Evolutionary conservation across 2,329 filamentous ascomycete genomes (phyloP).

Genomic region (Neonectria punicea): DNA sequence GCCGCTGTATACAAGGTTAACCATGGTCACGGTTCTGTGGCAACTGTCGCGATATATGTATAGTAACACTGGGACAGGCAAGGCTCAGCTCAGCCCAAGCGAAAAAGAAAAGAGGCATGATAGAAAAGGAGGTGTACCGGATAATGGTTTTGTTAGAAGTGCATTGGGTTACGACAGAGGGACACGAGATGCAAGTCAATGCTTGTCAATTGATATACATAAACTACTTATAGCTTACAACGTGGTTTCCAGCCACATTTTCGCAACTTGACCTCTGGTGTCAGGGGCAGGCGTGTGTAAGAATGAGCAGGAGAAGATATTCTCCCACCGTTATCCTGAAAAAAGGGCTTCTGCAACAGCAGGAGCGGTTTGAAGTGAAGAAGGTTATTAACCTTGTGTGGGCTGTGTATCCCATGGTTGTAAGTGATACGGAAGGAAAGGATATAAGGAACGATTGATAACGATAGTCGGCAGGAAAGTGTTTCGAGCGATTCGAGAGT

Average conservation of each 20-base stretch:
- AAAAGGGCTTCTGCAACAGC: conserved; percentile 18
- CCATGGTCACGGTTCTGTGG: conserved; percentile 15
- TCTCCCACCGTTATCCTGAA: conserved; percentile 38
- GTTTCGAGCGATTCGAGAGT: background rate
- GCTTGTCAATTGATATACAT: conserved; percentile 24
- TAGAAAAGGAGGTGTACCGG: conserved; percentile 21
- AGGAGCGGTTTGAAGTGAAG: conserved; percentile 26
- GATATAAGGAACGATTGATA: background rate
- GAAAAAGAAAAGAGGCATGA: conserved; percentile 13
- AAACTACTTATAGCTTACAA: conserved; percentile 27
- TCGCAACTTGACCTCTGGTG: conserved; percentile 22
- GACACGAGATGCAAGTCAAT: conserved; percentile 7
- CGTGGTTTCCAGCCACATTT: conserved; percentile 29
- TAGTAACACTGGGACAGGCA: conserved; percentile 14
- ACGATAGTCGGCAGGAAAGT: background rate
- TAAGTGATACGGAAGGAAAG: background rate
- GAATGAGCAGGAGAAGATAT: conserved; percentile 33
- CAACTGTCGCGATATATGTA: conserved; percentile 21
- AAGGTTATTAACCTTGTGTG: conserved; percentile 15
- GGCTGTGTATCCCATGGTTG: conserved; percentile 1
- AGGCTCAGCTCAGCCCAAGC: conserved; percentile 3
- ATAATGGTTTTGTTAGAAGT: conserved; percentile 21
- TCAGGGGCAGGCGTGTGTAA: conserved; percentile 26
- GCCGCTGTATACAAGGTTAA: conserved; percentile 23
- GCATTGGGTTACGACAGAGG: conserved; percentile 10